Percentiles rank a stretch among this genome's conserved stretches.
Evolutionary conservation across 139 green algal genomes (phyloP).

Genomic region (Ettlia oleoabundans): DNA sequence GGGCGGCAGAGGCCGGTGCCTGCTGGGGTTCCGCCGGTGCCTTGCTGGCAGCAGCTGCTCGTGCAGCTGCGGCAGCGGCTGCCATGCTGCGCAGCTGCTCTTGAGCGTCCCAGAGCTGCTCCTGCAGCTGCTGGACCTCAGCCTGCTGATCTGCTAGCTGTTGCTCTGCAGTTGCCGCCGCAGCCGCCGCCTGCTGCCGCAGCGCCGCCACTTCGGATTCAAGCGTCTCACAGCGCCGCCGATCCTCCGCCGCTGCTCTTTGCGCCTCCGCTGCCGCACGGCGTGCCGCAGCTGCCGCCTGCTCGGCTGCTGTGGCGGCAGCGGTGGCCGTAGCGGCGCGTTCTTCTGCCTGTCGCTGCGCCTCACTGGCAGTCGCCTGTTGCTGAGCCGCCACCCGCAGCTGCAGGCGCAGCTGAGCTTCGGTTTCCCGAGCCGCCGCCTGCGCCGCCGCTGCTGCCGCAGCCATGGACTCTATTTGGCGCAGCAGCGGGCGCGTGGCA

Average conservation of each 20-base stretch:
- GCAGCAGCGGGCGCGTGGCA: slow-evolving; percentile 51
- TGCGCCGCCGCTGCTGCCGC: slow-evolving; percentile 41
- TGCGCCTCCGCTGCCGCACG: slow-evolving; percentile 17
- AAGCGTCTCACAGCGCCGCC: slow-evolving; percentile 4
- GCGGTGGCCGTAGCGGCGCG: not conserved
- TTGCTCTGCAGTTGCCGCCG: not conserved
- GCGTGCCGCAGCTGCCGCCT: slow-evolving; percentile 18
- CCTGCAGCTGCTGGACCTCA: slow-evolving; percentile 41
- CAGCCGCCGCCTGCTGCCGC: slow-evolving; percentile 6
- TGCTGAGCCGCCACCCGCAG: slow-evolving; percentile 36
- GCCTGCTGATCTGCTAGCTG: slow-evolving; percentile 16
- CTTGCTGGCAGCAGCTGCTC: slow-evolving; percentile 2
- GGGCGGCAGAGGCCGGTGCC: not conserved
- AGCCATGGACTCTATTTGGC: slow-evolving; percentile 65
- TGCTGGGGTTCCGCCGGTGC: slow-evolving; percentile 23
- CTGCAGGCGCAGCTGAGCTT: slow-evolving; percentile 41
- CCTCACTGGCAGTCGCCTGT: slow-evolving; percentile 10
- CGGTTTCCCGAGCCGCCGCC: slow-evolving; percentile 36
- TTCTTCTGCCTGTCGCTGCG: slow-evolving; percentile 30
- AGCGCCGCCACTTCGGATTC: slow-evolving; percentile 29
- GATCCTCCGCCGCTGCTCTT: slow-evolving; percentile 22
- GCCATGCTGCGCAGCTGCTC: slow-evolving; percentile 17
- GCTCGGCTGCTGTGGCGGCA: slow-evolving; percentile 6
- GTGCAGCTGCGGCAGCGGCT: slow-evolving; percentile 1
- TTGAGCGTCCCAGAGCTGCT: slow-evolving; percentile 40